Base-by-base conservation (phyloP, 1,284 basidiomycete species). In the Sanghuangporus weigelae region DNA sequence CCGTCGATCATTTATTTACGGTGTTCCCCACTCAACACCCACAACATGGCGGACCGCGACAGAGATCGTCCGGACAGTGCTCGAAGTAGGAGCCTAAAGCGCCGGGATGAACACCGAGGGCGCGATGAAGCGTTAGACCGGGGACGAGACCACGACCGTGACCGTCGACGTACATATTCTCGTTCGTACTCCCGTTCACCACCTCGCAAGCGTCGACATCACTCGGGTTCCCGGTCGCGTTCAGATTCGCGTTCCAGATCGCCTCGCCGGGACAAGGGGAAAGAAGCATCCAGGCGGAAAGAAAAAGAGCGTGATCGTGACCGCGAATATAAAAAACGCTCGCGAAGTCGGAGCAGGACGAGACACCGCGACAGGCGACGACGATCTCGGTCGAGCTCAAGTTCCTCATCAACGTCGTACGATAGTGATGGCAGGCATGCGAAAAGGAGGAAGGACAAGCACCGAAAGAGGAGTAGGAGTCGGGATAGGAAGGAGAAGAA, bases 401-500 rank as follows among this genome's bases (percentile, higher is more conserved):
- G 63, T 14, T 63, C 65, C 36, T 68, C 68, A 8, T 63, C 61
- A 3, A 63, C 64, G 21, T 63, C 65, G 26, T 58, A 49, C 54
- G 76, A 71, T 68, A 75, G 68, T 16, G 77, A 78, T 12, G 74
- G 76, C 49, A 79, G 73, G 69, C 75, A 74, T 58, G 76, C 74
- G 38, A 81, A 76, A 69, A 80, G 69, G 60, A 71, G 70, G 68
- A 76, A 77, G 64, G 73, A 76, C 59, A 72, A 79, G 70, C 82
- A 79, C 67, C 81, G 65, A 26, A 63, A 64, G 51, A 39, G 65
- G 71, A 80, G 76, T 59, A 78, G 78, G 63, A 79, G 78, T 61
- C 75, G 78, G 49, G 82, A 83, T 70, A 81, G 77, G 69, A 84
- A 86, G 68, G 79, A 83, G 64, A 79, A 79, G 72, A 85, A 83